phyloP scores from a whole-genome alignment of 2,329 filamentous ascomycete genomes.

The Colletotrichum kahawae region DNA sequence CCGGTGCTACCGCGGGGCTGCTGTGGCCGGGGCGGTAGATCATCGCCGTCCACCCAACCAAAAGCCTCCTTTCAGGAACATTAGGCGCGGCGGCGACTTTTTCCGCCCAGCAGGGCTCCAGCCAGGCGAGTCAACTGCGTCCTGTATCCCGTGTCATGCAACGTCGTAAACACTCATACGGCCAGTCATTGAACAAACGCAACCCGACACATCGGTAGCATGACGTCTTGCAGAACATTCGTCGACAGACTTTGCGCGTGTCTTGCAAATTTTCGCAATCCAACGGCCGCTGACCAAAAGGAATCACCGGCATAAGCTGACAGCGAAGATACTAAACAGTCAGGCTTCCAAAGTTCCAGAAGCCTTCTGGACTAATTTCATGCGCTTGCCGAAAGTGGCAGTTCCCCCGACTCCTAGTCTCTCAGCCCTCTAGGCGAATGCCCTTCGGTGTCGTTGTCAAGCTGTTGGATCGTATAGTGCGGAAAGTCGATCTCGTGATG shows the following conservation, averaged over 20 bases:
- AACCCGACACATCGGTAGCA: background rate
- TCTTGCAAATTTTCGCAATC: background rate
- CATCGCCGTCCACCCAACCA: background rate
- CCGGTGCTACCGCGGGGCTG: constrained; percentile 2
- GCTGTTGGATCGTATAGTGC: background rate
- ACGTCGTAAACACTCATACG: background rate
- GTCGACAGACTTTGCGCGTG: background rate
- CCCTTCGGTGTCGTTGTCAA: background rate
- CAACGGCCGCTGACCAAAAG: background rate
- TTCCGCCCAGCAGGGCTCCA: background rate
- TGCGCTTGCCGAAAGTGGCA: constrained; percentile 13
- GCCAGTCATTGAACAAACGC: background rate
- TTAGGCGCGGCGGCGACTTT: background rate
- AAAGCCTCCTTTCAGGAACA: background rate
- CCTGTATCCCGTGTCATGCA: background rate
- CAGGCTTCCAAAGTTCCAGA: constrained; percentile 10
- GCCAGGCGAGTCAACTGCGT: background rate
- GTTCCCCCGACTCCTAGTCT: background rate
- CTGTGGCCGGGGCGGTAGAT: background rate
- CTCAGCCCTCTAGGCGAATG: background rate
- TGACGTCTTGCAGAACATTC: background rate
- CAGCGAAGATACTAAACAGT: background rate
- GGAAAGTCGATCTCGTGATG: background rate
- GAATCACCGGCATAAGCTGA: constrained; percentile 11
- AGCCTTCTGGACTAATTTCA: constrained; percentile 8